Conservation (phyloP, 202 grass and related monocot species). For the Miscanthus sacchariflorus region DNA sequence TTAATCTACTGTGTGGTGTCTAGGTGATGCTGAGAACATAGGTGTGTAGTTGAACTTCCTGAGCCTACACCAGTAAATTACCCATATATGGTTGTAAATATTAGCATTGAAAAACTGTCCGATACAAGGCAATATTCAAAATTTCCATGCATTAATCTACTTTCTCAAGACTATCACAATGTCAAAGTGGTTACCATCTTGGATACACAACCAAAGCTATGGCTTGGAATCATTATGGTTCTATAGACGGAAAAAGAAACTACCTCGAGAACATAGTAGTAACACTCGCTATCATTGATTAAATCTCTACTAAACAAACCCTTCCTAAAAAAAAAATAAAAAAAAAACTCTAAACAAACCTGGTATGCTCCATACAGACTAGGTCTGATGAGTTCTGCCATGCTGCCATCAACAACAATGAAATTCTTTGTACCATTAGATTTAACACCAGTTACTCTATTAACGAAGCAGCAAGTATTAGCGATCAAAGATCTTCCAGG, state of each 20-base stretch:
- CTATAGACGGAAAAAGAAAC: not conserved
- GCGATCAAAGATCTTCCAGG: slow-evolving; percentile 95
- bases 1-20: not conserved
- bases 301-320: no score
- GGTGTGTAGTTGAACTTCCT: not conserved
- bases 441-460: slow-evolving; percentile 94
- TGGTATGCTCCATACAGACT: slow-evolving; percentile 99
- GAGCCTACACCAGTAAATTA: slow-evolving; percentile 3
- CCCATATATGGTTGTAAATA: not conserved
- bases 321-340: no score
- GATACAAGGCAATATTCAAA: not conserved
- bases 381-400: slow-evolving; percentile 98
- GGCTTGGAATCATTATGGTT: not conserved
- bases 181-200: not conserved
- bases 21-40: not conserved
- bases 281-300: not conserved
- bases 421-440: slow-evolving; percentile 97
- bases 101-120: not conserved
- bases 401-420: slow-evolving; percentile 94
- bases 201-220: not conserved
- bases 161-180: not conserved
- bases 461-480: slow-evolving; percentile 93
- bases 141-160: not conserved
- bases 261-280: not conserved
- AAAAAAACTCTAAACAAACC: slow-evolving; percentile 63